Evolutionary conservation across 192 early-diverging fungal genomes (phyloP).

Genomic region (Gonapodya prolifera): DNA sequence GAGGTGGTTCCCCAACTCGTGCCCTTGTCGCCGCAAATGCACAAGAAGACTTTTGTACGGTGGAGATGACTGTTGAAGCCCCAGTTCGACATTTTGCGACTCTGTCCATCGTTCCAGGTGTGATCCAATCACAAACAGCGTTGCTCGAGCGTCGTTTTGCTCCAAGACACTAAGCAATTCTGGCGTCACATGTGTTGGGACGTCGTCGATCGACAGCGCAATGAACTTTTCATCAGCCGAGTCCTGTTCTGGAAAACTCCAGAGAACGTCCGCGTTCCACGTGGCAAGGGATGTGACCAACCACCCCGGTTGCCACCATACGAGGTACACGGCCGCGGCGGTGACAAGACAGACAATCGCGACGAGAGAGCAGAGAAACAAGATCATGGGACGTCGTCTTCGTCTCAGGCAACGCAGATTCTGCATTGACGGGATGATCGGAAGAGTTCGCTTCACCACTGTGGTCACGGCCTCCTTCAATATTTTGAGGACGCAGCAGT

Average conservation of each 20-base stretch:
- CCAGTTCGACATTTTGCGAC: neutral
- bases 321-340: neutral
- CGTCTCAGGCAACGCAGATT: no score
- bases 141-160: neutral
- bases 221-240: neutral
- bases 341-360: neutral
- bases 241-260: neutral
- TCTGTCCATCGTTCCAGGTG: neutral
- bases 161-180: neutral
- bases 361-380: neutral
- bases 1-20: neutral
- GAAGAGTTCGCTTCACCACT: no score
- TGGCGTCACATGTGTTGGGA: neutral
- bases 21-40: neutral
- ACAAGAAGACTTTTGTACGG: neutral
- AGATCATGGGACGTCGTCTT: neutral
- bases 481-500: no score
- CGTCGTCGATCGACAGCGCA: neutral
- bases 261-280: neutral
- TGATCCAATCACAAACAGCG: neutral
- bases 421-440: no score
- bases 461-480: no score
- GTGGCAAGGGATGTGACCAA: neutral
- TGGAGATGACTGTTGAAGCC: neutral
- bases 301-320: conserved; percentile 1